phyloP scores from a whole-genome alignment of 441 rosid species.

The Gossypium gossypioides region DNA sequence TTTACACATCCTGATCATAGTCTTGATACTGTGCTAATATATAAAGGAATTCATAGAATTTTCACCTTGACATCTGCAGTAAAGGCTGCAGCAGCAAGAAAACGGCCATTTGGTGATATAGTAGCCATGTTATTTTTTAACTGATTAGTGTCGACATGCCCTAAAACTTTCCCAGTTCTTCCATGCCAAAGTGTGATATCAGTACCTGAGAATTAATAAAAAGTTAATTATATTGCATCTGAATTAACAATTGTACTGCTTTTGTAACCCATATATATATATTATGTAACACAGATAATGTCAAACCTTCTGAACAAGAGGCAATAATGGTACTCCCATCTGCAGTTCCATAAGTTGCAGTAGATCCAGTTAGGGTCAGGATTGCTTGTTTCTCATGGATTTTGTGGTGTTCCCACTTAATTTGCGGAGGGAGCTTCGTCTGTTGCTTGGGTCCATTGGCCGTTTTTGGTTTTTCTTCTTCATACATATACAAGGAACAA shows the following conservation, averaged over 20 bases:
- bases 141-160: slow-evolving; percentile 72
- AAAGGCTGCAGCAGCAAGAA: slow-evolving; percentile 96
- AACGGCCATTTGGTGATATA: slow-evolving; percentile 93
- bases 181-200: slow-evolving; percentile 95
- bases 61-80: slow-evolving; percentile 91
- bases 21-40: neutral
- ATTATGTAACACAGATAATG: neutral
- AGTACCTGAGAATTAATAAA: slow-evolving; percentile 43
- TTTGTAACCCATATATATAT: neutral
- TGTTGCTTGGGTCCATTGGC: slow-evolving; percentile 47
- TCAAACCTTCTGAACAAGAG: slow-evolving; percentile 88
- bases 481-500: slow-evolving; percentile 73
- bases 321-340: slow-evolving; percentile 80
- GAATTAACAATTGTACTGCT: neutral
- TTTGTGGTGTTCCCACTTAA: slow-evolving; percentile 81
- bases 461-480: slow-evolving; percentile 61
- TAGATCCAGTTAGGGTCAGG: slow-evolving; percentile 55
- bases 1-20: neutral
- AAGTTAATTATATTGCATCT: neutral
- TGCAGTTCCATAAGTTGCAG: slow-evolving; percentile 72
- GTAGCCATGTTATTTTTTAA: slow-evolving; percentile 84
- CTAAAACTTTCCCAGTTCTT: slow-evolving; percentile 62
- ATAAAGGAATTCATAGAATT: neutral
- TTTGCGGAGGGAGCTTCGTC: slow-evolving; percentile 74
- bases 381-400: slow-evolving; percentile 58